A percentile compares a stretch with the other conserved stretches of the same genome.
Evolutionary conservation across 2,329 filamentous ascomycete species (phyloP).

Genomic region (Aspergillus versicolor): DNA sequence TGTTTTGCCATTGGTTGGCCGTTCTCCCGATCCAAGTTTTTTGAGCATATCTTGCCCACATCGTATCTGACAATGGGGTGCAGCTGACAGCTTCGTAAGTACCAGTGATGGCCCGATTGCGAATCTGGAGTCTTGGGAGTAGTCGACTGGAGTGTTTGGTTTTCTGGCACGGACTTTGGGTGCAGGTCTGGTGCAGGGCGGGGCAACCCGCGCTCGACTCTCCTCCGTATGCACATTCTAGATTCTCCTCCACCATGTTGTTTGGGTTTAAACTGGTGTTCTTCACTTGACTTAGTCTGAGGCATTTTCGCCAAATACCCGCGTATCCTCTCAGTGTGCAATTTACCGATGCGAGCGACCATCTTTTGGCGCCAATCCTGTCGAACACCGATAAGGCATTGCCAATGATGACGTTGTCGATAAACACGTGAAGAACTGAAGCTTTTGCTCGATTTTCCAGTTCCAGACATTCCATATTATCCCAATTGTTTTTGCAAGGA

Average conservation of each 20-base stretch:
- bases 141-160: too few relatives aligned
- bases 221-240: not conserved
- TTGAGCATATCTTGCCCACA: too few relatives aligned
- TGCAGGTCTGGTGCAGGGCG: not conserved
- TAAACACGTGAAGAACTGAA: not conserved
- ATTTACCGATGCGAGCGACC: not conserved
- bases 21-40: too few relatives aligned
- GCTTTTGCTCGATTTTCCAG: not conserved
- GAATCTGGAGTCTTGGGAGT: too few relatives aligned
- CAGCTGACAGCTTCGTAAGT: too few relatives aligned
- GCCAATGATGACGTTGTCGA: not conserved
- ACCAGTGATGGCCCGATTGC: too few relatives aligned
- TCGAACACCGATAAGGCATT: not conserved
- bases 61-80: too few relatives aligned
- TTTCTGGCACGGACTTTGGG: not conserved
- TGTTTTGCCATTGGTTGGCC: too few relatives aligned
- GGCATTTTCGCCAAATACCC: not conserved
- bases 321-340: not conserved
- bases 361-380: slow-evolving; percentile 1
- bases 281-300: not conserved
- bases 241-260: not conserved
- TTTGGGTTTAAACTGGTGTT: not conserved
- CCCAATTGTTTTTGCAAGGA: not conserved
- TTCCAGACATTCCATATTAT: not conserved
- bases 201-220: not conserved